Base-by-base conservation (phyloP, 768 basidiomycete species). In the Agaricus bisporus region DNA sequence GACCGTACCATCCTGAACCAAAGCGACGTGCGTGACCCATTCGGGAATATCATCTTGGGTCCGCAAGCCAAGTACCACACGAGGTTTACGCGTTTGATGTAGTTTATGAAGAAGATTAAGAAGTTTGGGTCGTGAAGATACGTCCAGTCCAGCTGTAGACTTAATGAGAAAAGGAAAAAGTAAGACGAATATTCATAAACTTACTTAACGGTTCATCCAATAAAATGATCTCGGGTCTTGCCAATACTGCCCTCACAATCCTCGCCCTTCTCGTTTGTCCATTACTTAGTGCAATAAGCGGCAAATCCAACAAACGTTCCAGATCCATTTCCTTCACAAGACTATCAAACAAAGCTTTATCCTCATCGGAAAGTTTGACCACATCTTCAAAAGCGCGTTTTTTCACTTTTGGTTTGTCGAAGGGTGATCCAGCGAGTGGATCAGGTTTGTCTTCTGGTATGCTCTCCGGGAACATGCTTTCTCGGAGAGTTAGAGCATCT, bases 141-240 rank as follows among this genome's bases (percentile, higher is more conserved):
- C 70, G 60, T 95, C 92, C 12, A 95, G 72, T 0, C 93, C 92
- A 57, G 92, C 91, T 93, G 51, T 5, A 43, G 5, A 11, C 37
- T n/a, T 26, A 3, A 6, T 36, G 15, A 50, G 17, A 29, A 41
- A 41, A 4, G 15, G 38, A 15, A 36, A 41, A 36, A 44, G 55
- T 18, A 32, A 41, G 29, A 12, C 5, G 32, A 18, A 4, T 4
- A 48, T 4, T 6, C 41, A 46, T 25, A 36, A 6, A 74, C 85
- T 54, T 59, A 92, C 91, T 91, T 36, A 93, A 73, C 0, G 94
- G 95, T 66, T 98, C 95, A 56, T 97, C 94, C n/a, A 98, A 74
- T 6, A 98, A 67, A 20, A 98, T 64, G 17, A 98, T 64, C 56
- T 85, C 78, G 0, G 93, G 91, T 42, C 78, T 74, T 15, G 67